These are phyloP conservation scores for Cyberlindnera suaveolens DNA, from an alignment of 805 yeast genomes.

Conservation along the genomic window DNA sequence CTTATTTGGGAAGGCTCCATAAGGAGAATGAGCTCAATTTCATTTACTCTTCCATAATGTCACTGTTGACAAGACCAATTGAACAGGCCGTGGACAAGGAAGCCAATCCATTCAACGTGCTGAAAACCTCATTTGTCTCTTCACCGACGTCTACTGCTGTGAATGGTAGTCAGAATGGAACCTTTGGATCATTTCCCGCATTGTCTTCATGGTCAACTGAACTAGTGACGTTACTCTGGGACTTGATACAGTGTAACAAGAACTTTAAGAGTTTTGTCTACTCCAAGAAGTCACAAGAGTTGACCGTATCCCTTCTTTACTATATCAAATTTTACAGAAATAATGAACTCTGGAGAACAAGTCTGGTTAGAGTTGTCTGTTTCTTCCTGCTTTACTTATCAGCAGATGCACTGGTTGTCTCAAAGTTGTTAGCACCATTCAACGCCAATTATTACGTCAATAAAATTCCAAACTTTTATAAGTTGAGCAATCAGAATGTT, in stretches of 20 bases:
- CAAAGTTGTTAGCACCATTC: conserved; percentile 40
- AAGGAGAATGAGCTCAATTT: conserved; percentile 50
- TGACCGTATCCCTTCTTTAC: conserved; percentile 48
- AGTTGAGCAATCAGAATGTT: conserved; percentile 32
- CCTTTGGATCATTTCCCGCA: conserved; percentile 28
- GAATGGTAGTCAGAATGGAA: conserved; percentile 1
- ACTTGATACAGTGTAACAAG: conserved; percentile 66
- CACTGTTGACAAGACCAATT: conserved; percentile 42
- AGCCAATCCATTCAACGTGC: conserved; percentile 28
- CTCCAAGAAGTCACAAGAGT: conserved; percentile 43
- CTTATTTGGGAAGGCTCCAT: conserved; percentile 45
- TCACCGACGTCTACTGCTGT: conserved; percentile 9
- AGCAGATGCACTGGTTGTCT: conserved; percentile 32
- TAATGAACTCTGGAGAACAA: conserved; percentile 30
- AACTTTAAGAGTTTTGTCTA: conserved; percentile 41
- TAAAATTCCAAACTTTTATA: conserved; percentile 47
- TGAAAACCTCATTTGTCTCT: conserved; percentile 15
- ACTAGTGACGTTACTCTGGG: conserved; percentile 65
- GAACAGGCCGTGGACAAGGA: conserved; percentile 31
- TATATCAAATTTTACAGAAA: conserved; percentile 47
- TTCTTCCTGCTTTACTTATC: conserved; percentile 47
- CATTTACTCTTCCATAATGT: conserved; percentile 41
- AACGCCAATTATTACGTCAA: conserved; percentile 36
- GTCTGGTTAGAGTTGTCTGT: conserved; percentile 42
- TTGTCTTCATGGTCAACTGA: conserved; percentile 50